Percentiles rank a stretch among this genome's conserved stretches.
phyloP scores from a whole-genome alignment of 2,329 filamentous ascomycete genomes.

The Colletotrichum sp. region DNA sequence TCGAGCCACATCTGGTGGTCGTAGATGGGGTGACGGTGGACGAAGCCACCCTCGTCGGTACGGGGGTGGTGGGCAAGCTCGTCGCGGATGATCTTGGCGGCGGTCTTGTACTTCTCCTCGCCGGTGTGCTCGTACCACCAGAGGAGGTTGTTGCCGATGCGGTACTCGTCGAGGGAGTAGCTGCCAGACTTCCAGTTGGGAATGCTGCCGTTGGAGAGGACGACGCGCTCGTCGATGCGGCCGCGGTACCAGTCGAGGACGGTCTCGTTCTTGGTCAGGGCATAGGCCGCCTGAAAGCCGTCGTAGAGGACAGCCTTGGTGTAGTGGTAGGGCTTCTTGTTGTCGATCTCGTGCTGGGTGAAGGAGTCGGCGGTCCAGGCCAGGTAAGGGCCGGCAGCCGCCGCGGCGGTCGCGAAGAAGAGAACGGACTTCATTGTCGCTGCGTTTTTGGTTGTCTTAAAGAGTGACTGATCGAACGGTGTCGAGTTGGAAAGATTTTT shows the following conservation, averaged over 20 bases:
- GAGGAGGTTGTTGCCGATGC: conserved; percentile 57
- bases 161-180: conserved; percentile 59
- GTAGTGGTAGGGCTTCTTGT: conserved; percentile 47
- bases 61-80: conserved; percentile 55
- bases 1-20: conserved; percentile 64
- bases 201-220: conserved; percentile 51
- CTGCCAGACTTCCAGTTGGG: conserved; percentile 27
- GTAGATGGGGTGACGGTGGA: conserved; percentile 52
- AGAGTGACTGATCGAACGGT: conserved; percentile 3
- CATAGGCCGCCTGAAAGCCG: conserved; percentile 51
- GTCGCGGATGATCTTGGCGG: conserved; percentile 50
- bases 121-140: conserved; percentile 53
- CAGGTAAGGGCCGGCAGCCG: conserved; percentile 30
- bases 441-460: not conserved
- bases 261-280: conserved; percentile 46
- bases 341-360: conserved; percentile 41
- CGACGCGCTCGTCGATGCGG: conserved; percentile 50
- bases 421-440: conserved; percentile 17
- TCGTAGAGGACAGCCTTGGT: conserved; percentile 51
- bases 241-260: conserved; percentile 49
- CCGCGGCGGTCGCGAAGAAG: conserved; percentile 20
- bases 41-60: conserved; percentile 59
- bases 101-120: conserved; percentile 53
- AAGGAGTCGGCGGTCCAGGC: conserved; percentile 53
- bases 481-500: not conserved